Evolutionary conservation across 768 basidiomycete species (phyloP).

Genomic region (Suillus sp.): DNA sequence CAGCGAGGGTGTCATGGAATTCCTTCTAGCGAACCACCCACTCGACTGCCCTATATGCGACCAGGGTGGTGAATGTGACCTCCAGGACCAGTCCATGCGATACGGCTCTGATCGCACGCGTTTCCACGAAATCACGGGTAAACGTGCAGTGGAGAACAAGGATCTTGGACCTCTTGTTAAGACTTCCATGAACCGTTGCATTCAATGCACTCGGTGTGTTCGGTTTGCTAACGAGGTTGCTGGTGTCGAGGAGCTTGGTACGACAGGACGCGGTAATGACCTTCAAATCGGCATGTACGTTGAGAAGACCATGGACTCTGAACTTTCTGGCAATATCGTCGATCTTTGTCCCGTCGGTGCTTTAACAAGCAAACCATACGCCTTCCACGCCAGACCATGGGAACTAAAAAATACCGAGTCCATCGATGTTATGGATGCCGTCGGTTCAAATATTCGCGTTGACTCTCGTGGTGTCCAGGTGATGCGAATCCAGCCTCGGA

Average conservation of each 20-base stretch:
- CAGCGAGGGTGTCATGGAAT: slow-evolving; percentile 99
- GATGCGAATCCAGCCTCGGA: slow-evolving; percentile 95
- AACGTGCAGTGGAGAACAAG: slow-evolving; percentile 98
- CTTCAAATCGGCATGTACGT: slow-evolving; percentile 99
- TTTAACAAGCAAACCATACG: slow-evolving; percentile 97
- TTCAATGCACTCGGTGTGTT: slow-evolving; percentile 98
- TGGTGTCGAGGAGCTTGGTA: slow-evolving; percentile 96
- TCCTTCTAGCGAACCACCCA: slow-evolving; percentile 95
- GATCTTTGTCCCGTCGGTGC: slow-evolving; percentile 99
- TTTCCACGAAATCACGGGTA: slow-evolving; percentile 98
- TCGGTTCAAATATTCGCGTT: slow-evolving; percentile 95
- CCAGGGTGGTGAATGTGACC: slow-evolving; percentile 97
- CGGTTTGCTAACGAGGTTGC: slow-evolving; percentile 99
- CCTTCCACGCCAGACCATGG: slow-evolving; percentile 97
- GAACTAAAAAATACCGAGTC: slow-evolving; percentile 98
- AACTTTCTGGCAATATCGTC: slow-evolving; percentile 95
- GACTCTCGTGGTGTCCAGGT: slow-evolving; percentile 95
- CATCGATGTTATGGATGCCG: slow-evolving; percentile 91
- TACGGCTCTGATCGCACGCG: slow-evolving; percentile 97
- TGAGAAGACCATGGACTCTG: slow-evolving; percentile 96
- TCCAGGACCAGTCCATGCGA: slow-evolving; percentile 99
- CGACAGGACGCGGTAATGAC: slow-evolving; percentile 96
- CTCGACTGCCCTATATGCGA: slow-evolving; percentile 99
- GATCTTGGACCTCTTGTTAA: slow-evolving; percentile 97
- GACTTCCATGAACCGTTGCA: slow-evolving; percentile 98